These are phyloP conservation scores for Lactifluus subvellereus DNA, from an alignment of 768 basidiomycete genomes.

Conservation along the genomic window DNA sequence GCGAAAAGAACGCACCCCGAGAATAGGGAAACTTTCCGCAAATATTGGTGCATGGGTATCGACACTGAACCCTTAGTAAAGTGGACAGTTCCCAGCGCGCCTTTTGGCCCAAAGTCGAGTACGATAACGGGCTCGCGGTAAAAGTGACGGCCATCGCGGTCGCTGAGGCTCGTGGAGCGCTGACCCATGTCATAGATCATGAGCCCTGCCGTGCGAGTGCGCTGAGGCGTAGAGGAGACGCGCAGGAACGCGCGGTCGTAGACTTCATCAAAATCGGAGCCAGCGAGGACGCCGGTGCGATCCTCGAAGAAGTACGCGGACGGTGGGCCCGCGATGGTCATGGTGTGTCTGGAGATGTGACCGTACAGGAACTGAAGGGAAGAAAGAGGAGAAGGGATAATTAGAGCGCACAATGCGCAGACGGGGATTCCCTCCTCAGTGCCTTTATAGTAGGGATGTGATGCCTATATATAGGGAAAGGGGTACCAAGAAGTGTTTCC, in stretches of 20 bases:
- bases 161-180: slow-evolving; percentile 53
- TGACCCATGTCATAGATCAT: slow-evolving; percentile 63
- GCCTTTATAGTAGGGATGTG: slow-evolving; percentile 14
- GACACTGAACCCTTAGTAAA: slow-evolving; percentile 42
- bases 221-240: slow-evolving; percentile 43
- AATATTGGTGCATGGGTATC: slow-evolving; percentile 58
- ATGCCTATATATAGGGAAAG: background rate
- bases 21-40: slow-evolving; percentile 58
- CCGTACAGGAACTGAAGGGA: background rate
- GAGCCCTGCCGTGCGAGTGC: slow-evolving; percentile 30
- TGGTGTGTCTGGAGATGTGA: background rate
- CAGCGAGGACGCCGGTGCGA: slow-evolving; percentile 49
- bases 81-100: slow-evolving; percentile 54
- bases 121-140: slow-evolving; percentile 48
- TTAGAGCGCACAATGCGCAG: background rate
- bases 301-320: slow-evolving; percentile 57
- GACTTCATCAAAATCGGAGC: slow-evolving; percentile 69
- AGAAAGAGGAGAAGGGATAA: background rate
- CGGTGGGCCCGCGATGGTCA: slow-evolving; percentile 24
- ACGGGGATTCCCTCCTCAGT: background rate
- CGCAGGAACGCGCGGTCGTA: slow-evolving; percentile 72
- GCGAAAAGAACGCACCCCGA: slow-evolving; percentile 46
- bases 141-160: slow-evolving; percentile 45
- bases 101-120: slow-evolving; percentile 55
- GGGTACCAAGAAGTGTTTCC: slow-evolving; percentile 8